phyloP scores from a whole-genome alignment of 306 rosid species.

The Vigna unguiculata region DNA sequence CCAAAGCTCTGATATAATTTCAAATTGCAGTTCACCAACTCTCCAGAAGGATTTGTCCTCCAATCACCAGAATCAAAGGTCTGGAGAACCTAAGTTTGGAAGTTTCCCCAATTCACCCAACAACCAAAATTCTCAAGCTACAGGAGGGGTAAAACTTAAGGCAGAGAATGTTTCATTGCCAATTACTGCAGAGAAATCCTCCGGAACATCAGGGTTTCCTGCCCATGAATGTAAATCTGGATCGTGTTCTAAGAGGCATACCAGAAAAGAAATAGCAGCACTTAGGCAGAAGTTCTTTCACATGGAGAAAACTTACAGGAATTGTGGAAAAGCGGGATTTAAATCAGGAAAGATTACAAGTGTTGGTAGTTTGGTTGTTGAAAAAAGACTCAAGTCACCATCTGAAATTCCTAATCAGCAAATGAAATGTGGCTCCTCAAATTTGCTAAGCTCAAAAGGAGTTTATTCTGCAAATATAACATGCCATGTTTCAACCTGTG shows the following conservation, averaged over 20 bases:
- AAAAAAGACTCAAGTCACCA: constrained; percentile 56
- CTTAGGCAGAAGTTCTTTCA: constrained; percentile 59
- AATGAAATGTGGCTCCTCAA: constrained; percentile 50
- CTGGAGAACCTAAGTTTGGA: constrained; percentile 48
- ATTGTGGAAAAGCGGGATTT: constrained; percentile 59
- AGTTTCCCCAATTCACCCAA: constrained; percentile 28
- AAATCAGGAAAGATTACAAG: constrained; percentile 53
- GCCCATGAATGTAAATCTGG: constrained; percentile 57
- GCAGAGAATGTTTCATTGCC: constrained; percentile 39
- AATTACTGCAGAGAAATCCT: constrained; percentile 44
- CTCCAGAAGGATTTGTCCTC: constrained; percentile 27
- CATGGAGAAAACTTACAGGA: constrained; percentile 55
- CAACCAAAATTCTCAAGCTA: constrained; percentile 35
- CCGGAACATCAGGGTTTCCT: constrained; percentile 26
- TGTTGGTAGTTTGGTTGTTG: constrained; percentile 52
- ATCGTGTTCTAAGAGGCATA: constrained; percentile 47
- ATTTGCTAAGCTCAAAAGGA: constrained; percentile 35
- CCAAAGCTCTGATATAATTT: constrained; percentile 30
- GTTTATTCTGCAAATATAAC: constrained; percentile 23
- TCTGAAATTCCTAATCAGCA: constrained; percentile 48
- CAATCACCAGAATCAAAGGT: constrained; percentile 31
- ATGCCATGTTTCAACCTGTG: constrained; percentile 44
- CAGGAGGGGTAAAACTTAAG: constrained; percentile 37
- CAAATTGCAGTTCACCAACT: constrained; percentile 29
- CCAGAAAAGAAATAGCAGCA: constrained; percentile 57